Evolutionary conservation across 2,329 filamentous ascomycete species (phyloP).

Genomic region (Fusarium hostae): DNA sequence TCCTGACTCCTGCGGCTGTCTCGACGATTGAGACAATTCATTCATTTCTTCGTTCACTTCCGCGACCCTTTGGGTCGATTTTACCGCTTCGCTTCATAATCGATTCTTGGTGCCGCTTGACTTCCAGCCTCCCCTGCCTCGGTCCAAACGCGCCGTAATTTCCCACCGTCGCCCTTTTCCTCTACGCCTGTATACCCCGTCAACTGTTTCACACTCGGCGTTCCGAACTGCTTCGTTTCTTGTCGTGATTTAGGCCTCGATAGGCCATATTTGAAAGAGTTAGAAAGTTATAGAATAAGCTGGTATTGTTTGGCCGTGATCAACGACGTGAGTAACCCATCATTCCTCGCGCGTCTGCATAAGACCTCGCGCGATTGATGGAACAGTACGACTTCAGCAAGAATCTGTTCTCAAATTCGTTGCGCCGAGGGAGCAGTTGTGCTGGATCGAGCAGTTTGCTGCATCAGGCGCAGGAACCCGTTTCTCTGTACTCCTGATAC

Average conservation of each 20-base stretch:
- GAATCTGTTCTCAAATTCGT: not conserved
- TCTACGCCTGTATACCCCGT: slow-evolving; percentile 20
- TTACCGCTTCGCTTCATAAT: slow-evolving; percentile 25
- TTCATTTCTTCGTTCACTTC: slow-evolving; percentile 27
- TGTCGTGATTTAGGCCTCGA: slow-evolving; percentile 36
- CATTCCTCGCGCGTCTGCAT: slow-evolving; percentile 23
- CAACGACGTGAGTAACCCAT: slow-evolving; percentile 42
- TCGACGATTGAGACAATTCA: slow-evolving; percentile 28
- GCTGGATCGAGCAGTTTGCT: not conserved
- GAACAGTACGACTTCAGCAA: not conserved
- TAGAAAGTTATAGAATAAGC: slow-evolving; percentile 41
- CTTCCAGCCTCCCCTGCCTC: slow-evolving; percentile 33
- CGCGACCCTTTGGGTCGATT: slow-evolving; percentile 15
- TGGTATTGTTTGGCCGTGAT: slow-evolving; percentile 36
- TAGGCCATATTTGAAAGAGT: slow-evolving; percentile 44
- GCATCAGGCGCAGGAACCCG: not conserved
- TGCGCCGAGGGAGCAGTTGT: not conserved
- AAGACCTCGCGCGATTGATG: slow-evolving; percentile 16
- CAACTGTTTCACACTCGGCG: slow-evolving; percentile 21
- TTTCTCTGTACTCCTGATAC: slow-evolving; percentile 1
- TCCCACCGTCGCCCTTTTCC: slow-evolving; percentile 34
- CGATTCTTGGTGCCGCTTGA: slow-evolving; percentile 25
- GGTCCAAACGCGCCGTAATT: slow-evolving; percentile 38
- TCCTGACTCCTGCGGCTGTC: slow-evolving; percentile 35
- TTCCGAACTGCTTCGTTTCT: slow-evolving; percentile 30